Evolutionary conservation across 495 filamentous ascomycete species (phyloP).

Genomic region (Chaetomium cochliodes): DNA sequence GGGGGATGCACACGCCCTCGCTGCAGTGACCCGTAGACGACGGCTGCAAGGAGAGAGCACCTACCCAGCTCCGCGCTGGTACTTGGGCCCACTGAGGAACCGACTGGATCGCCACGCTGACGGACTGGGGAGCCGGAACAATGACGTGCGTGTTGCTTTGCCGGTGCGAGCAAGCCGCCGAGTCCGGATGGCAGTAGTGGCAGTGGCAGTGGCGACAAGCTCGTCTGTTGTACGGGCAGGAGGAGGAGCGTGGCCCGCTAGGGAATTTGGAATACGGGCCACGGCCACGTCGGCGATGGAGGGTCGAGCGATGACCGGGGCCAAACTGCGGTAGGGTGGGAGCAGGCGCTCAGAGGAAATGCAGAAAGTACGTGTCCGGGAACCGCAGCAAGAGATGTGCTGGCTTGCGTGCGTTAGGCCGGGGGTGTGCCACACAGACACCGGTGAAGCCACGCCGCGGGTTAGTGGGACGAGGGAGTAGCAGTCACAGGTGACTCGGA

Average conservation of each 20-base stretch:
- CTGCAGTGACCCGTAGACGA: slow-evolving; percentile 23
- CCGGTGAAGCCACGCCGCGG: slow-evolving; percentile 25
- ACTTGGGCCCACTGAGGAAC: slow-evolving; percentile 29
- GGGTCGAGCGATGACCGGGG: slow-evolving; percentile 6
- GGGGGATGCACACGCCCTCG: slow-evolving; percentile 25
- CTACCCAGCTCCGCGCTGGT: slow-evolving; percentile 31
- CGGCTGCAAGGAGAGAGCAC: slow-evolving; percentile 24
- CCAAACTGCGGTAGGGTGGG: slow-evolving; percentile 3
- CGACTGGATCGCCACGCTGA: slow-evolving; percentile 39
- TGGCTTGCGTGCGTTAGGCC: slow-evolving; percentile 29
- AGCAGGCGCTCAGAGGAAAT: slow-evolving; percentile 5
- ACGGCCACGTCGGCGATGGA: slow-evolving; percentile 15
- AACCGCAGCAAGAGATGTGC: slow-evolving; percentile 21
- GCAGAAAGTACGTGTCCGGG: slow-evolving; percentile 28
- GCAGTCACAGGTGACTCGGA: slow-evolving; percentile 25
- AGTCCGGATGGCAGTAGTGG: slow-evolving; percentile 6
- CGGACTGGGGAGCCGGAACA: slow-evolving; percentile 21
- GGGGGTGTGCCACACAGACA: slow-evolving; percentile 15
- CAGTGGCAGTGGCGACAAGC: slow-evolving; percentile 1
- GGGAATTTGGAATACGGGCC: slow-evolving; percentile 16
- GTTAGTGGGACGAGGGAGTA: slow-evolving; percentile 24
- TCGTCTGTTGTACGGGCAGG: slow-evolving; percentile 1
- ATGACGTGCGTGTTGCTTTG: slow-evolving; percentile 15
- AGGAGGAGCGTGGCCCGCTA: slow-evolving; percentile 7
- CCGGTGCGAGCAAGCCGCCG: slow-evolving; percentile 9